Base-by-base conservation (phyloP, 371 early-diverging fungal genomes). In the Mortierella polycephala region DNA sequence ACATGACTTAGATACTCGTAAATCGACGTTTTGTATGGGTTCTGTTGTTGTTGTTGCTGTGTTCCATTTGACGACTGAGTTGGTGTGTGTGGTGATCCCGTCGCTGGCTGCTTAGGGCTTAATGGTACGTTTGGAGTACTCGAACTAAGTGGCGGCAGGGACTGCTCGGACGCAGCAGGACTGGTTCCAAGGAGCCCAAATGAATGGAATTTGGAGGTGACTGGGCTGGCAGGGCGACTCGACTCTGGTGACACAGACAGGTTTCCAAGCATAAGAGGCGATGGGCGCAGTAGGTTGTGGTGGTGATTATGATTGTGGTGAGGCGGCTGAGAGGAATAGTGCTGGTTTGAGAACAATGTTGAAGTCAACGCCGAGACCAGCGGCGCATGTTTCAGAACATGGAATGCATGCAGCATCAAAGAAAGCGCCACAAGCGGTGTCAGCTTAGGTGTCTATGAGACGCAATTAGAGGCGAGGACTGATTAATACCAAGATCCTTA, bases 321-420 rank as follows among this genome's bases (percentile, higher is more conserved):
- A 39, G 61, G 18, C 12, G 60, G 14, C 21, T 55, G 12, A 20
- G 57, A 55, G 14, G 62, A 53, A 41, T 57, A 62, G 14, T 62
- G 69, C 37, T 77, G 73, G 45, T 72, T 75, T 13, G 81, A 74
- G 37, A 82, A 82, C 16, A 82, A 49, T n/a, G 81, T 81, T 4
- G 81, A 71, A 7, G 81, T 51, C 63, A 80, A 30, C 0, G 81
- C 75, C 0, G 75, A 81, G 18, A 82, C 82, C 16, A 82, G 58
- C 2, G 81, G 81, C 18, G 81, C 65, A 40, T 82, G 60, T 44
- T 72, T 80, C 13, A 82, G 75, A 16, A 82, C 81, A 52, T 82
- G 81, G 45, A 82, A 69, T 9, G 81, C 82, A 30, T 82, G 82
- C 10, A 80, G 59, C 67, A 82, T 61, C 5, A 82, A 63, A 5